phyloP scores from a whole-genome alignment of 2,329 filamentous ascomycete genomes.

The Microascus cirrosus region DNA sequence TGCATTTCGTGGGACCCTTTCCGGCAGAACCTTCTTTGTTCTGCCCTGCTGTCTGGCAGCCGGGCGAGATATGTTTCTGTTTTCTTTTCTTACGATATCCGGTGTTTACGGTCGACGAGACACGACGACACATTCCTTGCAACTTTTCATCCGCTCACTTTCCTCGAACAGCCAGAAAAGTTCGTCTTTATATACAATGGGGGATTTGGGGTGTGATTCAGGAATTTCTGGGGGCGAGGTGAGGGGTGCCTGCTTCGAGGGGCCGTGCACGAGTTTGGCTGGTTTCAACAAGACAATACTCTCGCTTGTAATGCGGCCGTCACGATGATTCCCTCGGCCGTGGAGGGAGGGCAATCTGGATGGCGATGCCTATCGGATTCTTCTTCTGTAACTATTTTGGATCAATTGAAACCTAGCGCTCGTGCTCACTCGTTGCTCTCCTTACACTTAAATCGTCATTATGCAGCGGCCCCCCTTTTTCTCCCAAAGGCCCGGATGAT shows the following conservation, averaged over 20 bases:
- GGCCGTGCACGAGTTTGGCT: not conserved
- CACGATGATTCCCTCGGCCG: not conserved
- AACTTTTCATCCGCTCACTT: not conserved
- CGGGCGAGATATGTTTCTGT: not conserved
- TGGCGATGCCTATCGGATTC: not conserved
- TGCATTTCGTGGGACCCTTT: not conserved
- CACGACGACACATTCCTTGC: not conserved
- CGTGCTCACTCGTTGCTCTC: not conserved
- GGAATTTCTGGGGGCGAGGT: not conserved
- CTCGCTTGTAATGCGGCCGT: not conserved
- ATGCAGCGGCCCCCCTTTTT: not conserved
- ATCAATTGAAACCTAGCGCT: not conserved
- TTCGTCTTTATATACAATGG: not conserved
- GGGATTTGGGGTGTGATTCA: no score
- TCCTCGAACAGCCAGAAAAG: not conserved
- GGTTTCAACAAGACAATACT: not conserved
- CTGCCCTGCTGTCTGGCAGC: not conserved
- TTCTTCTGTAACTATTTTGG: not conserved
- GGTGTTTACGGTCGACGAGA: not conserved
- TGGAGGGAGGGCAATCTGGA: not conserved
- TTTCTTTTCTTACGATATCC: not conserved
- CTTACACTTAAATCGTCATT: not conserved
- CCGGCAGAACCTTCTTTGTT: not conserved
- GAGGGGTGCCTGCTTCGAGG: not conserved
- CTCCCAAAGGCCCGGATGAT: no score